Percentiles rank a stretch among this genome's conserved stretches.
phyloP scores from a whole-genome alignment of 2,329 filamentous ascomycete species.

The Pyricularia grisea region DNA sequence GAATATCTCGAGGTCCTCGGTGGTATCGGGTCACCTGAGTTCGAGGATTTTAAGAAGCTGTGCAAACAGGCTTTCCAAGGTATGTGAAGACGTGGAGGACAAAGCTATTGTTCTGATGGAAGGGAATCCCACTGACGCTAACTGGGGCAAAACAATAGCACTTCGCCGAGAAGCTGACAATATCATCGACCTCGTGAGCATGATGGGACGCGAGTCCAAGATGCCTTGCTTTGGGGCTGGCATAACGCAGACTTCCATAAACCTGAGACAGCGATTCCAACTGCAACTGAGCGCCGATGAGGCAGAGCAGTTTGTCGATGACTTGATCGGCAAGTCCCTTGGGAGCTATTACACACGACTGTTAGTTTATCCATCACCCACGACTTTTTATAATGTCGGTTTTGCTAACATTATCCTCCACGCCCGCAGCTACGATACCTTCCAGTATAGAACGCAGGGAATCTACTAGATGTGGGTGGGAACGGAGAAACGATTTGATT shows the following conservation, averaged over 20 bases:
- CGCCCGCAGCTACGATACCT: constrained; percentile 61
- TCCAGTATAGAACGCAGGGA: constrained; percentile 80
- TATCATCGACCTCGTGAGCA: constrained; percentile 70
- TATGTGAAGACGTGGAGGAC: constrained; percentile 22
- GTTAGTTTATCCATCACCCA: constrained; percentile 36
- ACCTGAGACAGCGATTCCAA: constrained; percentile 67
- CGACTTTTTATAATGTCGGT: too few relatives aligned
- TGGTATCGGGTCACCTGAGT: constrained; percentile 59
- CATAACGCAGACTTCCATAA: constrained; percentile 59
- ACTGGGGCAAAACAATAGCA: constrained; percentile 28
- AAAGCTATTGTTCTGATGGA: neutral
- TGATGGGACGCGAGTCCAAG: constrained; percentile 76
- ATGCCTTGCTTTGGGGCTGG: constrained; percentile 79
- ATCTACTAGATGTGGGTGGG: constrained; percentile 51
- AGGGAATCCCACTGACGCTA: neutral
- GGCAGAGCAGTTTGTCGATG: constrained; percentile 73
- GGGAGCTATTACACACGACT: constrained; percentile 83
- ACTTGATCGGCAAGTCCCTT: constrained; percentile 70
- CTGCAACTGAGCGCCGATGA: constrained; percentile 75
- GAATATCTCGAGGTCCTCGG: constrained; percentile 81
- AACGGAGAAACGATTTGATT: neutral
- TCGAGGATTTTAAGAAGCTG: constrained; percentile 64
- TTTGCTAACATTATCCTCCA: constrained; percentile 9
- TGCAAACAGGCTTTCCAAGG: constrained; percentile 81
- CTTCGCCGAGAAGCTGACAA: constrained; percentile 70